Conservation (phyloP, 2,329 filamentous ascomycete species). For the Arachnomyces sp. region DNA sequence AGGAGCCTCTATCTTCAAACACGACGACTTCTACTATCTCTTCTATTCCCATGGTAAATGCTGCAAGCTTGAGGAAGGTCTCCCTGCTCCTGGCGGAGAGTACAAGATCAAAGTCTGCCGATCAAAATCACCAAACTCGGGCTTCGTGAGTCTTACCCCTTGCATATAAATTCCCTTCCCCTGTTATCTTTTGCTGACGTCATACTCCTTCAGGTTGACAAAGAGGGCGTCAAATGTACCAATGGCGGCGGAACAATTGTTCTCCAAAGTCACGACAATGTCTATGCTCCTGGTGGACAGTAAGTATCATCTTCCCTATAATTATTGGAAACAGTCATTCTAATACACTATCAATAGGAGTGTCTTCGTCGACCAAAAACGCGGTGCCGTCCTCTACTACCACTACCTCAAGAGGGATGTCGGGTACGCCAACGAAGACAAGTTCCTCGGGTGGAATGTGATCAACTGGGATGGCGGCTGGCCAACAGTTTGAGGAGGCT, state of each 20-base stretch:
- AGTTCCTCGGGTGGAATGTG: no score
- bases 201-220: conserved; percentile 32
- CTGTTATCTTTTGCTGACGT: not conserved
- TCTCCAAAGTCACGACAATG: conserved; percentile 46
- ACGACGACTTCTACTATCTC: conserved; percentile 55
- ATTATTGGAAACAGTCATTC: no score
- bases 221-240: conserved; percentile 43
- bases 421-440: no score
- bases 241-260: conserved; percentile 50
- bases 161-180: not conserved
- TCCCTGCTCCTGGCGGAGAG: conserved; percentile 46
- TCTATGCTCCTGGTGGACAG: conserved; percentile 57
- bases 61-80: conserved; percentile 42
- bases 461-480: no score
- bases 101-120: conserved; percentile 56
- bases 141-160: conserved; percentile 32
- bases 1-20: conserved; percentile 49
- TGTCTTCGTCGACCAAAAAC: no score
- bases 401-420: no score
- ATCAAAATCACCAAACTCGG: conserved; percentile 39
- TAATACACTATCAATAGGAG: no score
- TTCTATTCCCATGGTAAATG: conserved; percentile 57
- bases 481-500: no score
- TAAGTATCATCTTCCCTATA: conserved; percentile 29
- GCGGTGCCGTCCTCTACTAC: no score